Conservation (phyloP, 1,284 basidiomycete species). For the Tremellales sp. region DNA sequence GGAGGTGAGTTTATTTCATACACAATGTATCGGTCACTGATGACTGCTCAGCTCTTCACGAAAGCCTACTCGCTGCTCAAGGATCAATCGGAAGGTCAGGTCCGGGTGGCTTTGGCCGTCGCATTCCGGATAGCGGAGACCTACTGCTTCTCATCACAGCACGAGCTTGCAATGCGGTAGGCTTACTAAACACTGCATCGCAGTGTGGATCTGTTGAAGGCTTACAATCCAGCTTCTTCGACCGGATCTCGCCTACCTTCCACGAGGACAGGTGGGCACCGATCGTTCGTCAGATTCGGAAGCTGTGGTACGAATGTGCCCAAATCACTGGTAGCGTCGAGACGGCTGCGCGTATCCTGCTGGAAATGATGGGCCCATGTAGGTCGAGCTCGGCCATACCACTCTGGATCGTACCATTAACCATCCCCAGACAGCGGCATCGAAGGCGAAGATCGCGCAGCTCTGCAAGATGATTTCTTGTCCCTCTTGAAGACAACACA, state of each 20-base stretch:
- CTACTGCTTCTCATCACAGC: conserved; percentile 58
- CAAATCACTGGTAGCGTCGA: conserved; percentile 70
- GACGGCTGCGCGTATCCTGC: conserved; percentile 62
- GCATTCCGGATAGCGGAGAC: conserved; percentile 80
- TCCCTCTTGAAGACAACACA: conserved; percentile 68
- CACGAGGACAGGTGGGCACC: conserved; percentile 71
- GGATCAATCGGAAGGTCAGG: conserved; percentile 54
- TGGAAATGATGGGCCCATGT: conserved; percentile 80
- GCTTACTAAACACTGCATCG: conserved; percentile 21
- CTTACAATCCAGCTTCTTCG: conserved; percentile 66
- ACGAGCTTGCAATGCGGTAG: conserved; percentile 75
- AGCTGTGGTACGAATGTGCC: conserved; percentile 73
- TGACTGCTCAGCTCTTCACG: conserved; percentile 69
- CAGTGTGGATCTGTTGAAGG: not conserved
- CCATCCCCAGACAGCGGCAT: conserved; percentile 14
- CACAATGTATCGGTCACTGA: conserved; percentile 3
- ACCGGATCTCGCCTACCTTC: conserved; percentile 78
- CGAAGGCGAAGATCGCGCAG: conserved; percentile 29
- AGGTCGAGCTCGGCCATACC: conserved; percentile 11
- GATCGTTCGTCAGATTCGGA: conserved; percentile 66
- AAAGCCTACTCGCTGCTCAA: conserved; percentile 88
- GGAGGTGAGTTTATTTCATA: conserved; percentile 56
- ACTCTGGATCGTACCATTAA: not conserved
- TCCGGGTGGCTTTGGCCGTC: conserved; percentile 74
- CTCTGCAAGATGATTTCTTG: conserved; percentile 60